Conservation (phyloP, 768 basidiomycete genomes). For the Russula compacta region DNA sequence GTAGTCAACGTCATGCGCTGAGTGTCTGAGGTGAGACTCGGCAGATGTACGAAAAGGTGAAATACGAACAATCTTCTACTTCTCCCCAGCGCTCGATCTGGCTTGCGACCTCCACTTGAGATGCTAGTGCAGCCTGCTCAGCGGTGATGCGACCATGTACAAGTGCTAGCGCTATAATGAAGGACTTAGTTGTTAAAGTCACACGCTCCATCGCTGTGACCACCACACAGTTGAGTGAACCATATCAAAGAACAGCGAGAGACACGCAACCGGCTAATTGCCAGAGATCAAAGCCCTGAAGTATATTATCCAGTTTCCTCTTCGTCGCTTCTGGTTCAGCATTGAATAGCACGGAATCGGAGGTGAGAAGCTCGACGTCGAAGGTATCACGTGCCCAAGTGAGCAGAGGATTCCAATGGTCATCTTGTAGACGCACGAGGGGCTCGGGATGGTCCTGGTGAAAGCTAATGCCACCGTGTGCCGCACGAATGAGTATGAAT, state of each 20-base stretch:
- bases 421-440: conserved; percentile 66
- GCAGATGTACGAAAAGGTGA: neutral
- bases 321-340: conserved; percentile 65
- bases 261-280: conserved; percentile 68
- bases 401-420: conserved; percentile 85
- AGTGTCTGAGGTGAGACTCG: neutral
- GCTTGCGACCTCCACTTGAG: conserved; percentile 88
- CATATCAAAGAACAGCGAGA: neutral
- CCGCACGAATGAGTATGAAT: neutral
- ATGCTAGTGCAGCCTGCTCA: conserved; percentile 76
- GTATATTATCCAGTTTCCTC: conserved; percentile 43
- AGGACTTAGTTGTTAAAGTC: conserved; percentile 83
- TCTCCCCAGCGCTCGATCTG: conserved; percentile 99
- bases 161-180: conserved; percentile 79
- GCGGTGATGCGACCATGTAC: conserved; percentile 66
- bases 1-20: conserved; percentile 97
- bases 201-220: conserved; percentile 79
- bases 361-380: conserved; percentile 55
- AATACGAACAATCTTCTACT: conserved; percentile 89
- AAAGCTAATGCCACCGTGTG: conserved; percentile 44
- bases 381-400: conserved; percentile 67
- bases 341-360: conserved; percentile 62
- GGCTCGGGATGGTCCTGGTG: conserved; percentile 68
- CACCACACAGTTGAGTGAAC: neutral
- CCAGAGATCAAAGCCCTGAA: conserved; percentile 68